Evolutionary conservation across 202 grass and related monocot genomes (phyloP).

Genomic region (Setaria italica): DNA sequence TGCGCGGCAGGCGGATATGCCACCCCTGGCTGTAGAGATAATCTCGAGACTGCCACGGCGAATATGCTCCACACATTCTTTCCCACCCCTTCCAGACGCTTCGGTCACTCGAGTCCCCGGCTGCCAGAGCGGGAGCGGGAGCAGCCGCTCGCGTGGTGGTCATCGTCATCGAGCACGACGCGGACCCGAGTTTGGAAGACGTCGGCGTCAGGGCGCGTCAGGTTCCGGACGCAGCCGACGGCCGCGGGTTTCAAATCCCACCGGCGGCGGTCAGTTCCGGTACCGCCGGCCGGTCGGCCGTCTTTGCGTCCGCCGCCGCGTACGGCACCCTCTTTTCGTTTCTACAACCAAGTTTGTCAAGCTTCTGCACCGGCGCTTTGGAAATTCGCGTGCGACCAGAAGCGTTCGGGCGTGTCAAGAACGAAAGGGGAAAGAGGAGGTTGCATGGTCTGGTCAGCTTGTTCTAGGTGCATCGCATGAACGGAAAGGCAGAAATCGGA

Average conservation of each 20-base stretch:
- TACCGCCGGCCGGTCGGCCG: neutral
- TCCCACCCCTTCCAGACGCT: neutral
- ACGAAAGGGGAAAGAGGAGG: neutral
- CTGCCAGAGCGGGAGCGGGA: neutral
- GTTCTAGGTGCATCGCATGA: too few species aligned
- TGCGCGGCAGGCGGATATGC: neutral
- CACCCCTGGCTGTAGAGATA: neutral
- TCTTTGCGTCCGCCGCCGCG: too few species aligned
- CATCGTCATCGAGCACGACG: neutral
- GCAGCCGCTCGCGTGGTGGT: neutral
- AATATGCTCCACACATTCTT: slow-evolving; percentile 2
- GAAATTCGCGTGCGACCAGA: neutral
- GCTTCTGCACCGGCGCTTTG: neutral
- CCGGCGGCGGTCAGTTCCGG: neutral
- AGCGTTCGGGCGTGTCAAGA: neutral
- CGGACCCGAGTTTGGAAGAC: neutral
- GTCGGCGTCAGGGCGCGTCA: neutral
- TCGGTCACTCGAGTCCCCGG: neutral
- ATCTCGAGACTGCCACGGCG: neutral
- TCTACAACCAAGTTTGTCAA: neutral
- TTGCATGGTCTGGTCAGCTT: too few species aligned
- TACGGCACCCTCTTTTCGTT: too few species aligned
- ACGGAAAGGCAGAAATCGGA: too few species aligned
- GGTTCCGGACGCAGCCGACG: too few species aligned
- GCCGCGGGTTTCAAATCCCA: slow-evolving; percentile 7